Evolutionary conservation across 139 green algal genomes (phyloP).

Genomic region (Micractinium sp.): DNA sequence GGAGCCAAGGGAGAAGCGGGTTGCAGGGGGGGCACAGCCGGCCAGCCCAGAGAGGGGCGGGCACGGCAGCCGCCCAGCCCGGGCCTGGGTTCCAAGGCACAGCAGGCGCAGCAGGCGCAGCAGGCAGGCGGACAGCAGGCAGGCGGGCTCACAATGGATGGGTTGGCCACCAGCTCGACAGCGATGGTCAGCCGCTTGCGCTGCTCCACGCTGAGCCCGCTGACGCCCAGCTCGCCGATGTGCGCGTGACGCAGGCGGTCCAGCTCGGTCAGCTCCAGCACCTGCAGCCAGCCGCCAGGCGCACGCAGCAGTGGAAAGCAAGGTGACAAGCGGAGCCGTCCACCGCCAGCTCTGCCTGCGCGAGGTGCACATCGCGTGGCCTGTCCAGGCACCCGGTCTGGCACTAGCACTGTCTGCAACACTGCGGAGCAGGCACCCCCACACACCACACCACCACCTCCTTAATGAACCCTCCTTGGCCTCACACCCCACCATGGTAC

Average conservation of each 20-base stretch:
- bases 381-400: too few species aligned
- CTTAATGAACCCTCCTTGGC: too few species aligned
- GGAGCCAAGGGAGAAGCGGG: background rate
- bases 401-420: too few species aligned
- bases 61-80: too few species aligned
- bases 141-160: slow-evolving; percentile 10
- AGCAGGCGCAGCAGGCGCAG: background rate
- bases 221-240: slow-evolving; percentile 53
- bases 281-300: too few species aligned
- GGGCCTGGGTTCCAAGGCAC: background rate
- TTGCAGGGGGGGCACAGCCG: background rate
- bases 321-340: too few species aligned
- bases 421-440: too few species aligned
- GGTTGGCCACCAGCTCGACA: slow-evolving; percentile 64
- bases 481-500: too few species aligned
- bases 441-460: too few species aligned
- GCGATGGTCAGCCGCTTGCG: slow-evolving; percentile 67
- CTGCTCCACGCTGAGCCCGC: slow-evolving; percentile 63
- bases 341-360: too few species aligned
- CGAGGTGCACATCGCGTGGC: too few species aligned
- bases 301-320: too few species aligned
- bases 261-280: slow-evolving; percentile 67
- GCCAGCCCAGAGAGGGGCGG: background rate
- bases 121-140: background rate
- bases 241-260: slow-evolving; percentile 40